These are phyloP conservation scores for Lodderomyces elongisporus DNA, from an alignment of 1,139 yeast species.

Conservation along the genomic window DNA sequence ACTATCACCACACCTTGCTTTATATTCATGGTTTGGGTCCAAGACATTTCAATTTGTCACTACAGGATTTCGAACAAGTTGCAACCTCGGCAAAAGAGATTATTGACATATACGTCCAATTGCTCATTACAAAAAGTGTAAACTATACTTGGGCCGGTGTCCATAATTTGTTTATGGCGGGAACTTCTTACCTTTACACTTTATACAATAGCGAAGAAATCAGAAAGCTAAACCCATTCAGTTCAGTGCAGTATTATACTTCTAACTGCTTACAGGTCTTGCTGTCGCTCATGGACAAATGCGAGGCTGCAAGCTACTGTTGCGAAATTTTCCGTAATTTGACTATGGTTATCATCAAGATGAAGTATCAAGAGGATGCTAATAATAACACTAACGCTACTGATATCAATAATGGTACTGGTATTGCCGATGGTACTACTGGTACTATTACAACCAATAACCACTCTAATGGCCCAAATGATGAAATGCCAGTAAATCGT, in stretches of 20 bases:
- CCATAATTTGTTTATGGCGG: slow-evolving; percentile 84
- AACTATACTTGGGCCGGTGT: slow-evolving; percentile 95
- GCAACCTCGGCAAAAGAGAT: slow-evolving; percentile 63
- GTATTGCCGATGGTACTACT: too few species aligned
- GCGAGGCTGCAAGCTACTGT: slow-evolving; percentile 76
- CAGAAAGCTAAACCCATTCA: slow-evolving; percentile 40
- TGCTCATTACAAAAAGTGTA: slow-evolving; percentile 52
- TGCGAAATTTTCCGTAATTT: slow-evolving; percentile 67
- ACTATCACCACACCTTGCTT: slow-evolving; percentile 71
- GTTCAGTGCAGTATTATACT: slow-evolving; percentile 52
- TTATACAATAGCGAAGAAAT: slow-evolving; percentile 62
- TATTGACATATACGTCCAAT: slow-evolving; percentile 55
- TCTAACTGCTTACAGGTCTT: slow-evolving; percentile 58
- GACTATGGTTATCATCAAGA: slow-evolving; percentile 63
- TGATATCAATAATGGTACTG: background rate
- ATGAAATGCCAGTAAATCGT: slow-evolving; percentile 6
- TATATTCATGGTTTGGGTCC: slow-evolving; percentile 77
- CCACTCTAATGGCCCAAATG: background rate
- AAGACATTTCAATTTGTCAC: slow-evolving; percentile 50
- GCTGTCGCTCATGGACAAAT: slow-evolving; percentile 56
- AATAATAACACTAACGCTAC: slow-evolving; percentile 1
- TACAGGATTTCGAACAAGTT: slow-evolving; percentile 52
- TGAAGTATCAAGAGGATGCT: slow-evolving; percentile 56
- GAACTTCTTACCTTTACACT: slow-evolving; percentile 75
- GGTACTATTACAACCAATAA: background rate